Conservation (phyloP, 202 grass and related monocot species). For the Panicum hallii region DNA sequence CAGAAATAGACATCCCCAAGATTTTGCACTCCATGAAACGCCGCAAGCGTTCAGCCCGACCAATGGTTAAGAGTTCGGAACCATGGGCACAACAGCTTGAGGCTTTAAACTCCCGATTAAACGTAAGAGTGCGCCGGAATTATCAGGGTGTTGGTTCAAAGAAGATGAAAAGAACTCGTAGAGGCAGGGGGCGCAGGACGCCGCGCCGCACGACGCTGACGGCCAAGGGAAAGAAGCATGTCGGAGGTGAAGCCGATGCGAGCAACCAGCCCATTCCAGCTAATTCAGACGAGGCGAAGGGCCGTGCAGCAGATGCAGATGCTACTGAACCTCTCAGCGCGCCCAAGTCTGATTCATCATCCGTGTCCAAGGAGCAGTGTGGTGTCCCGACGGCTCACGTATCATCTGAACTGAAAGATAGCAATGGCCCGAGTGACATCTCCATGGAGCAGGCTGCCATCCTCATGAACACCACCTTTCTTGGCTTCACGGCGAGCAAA, state of each 20-base stretch:
- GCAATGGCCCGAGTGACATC: not conserved
- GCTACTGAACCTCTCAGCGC: not conserved
- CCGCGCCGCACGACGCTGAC: too few relatives aligned
- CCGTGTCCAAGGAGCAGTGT: not conserved
- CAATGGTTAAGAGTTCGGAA: not conserved
- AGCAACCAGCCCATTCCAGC: not conserved
- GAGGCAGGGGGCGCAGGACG: not conserved
- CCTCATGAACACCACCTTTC: not conserved
- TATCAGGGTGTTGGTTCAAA: not conserved
- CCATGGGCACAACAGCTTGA: slow-evolving; percentile 4
- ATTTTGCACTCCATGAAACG: not conserved
- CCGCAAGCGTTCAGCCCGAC: not conserved
- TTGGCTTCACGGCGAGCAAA: not conserved
- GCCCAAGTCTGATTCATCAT: not conserved
- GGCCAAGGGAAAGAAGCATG: not conserved
- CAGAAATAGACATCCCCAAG: not conserved
- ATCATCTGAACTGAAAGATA: not conserved
- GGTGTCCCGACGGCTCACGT: not conserved
- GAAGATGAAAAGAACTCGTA: slow-evolving; percentile 20
- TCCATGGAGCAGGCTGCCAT: not conserved
- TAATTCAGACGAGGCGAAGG: not conserved
- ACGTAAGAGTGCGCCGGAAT: not conserved
- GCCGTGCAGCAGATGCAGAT: not conserved
- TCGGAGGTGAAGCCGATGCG: not conserved
- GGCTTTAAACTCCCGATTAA: not conserved